A percentile compares a stretch with the other conserved stretches of the same genome.
Evolutionary conservation across 306 rosid species (phyloP).

Genomic region (Vigna unguiculata): DNA sequence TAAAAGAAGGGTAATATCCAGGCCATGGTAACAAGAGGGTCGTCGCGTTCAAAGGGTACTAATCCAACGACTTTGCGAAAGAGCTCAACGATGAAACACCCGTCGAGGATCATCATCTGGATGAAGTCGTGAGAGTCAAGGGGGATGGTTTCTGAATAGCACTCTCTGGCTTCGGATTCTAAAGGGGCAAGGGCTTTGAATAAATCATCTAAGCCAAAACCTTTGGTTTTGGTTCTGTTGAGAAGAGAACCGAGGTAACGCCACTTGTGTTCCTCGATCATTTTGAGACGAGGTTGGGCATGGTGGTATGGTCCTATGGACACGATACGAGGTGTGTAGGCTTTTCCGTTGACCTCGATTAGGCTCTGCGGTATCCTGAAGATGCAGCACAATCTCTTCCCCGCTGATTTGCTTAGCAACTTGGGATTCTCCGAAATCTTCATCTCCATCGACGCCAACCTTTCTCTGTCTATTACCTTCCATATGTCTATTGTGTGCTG

Average conservation of each 20-base stretch:
- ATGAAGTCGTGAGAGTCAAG: conserved; percentile 50
- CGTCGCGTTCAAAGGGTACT: conserved; percentile 49
- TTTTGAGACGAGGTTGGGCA: conserved; percentile 48
- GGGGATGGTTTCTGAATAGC: conserved; percentile 59
- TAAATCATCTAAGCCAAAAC: conserved; percentile 17
- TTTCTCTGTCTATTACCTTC: conserved; percentile 46
- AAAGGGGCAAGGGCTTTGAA: conserved; percentile 40
- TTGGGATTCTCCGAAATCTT: conserved; percentile 59
- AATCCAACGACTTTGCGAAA: conserved; percentile 47
- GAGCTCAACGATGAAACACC: conserved; percentile 68
- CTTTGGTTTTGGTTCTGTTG: conserved; percentile 42
- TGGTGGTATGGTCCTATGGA: conserved; percentile 77
- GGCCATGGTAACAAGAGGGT: conserved; percentile 56
- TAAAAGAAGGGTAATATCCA: conserved; percentile 62
- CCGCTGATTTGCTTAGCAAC: conserved; percentile 57
- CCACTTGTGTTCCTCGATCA: conserved; percentile 74
- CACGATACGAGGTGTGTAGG: conserved; percentile 66
- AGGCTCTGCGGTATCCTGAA: conserved; percentile 64
- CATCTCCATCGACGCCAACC: conserved; percentile 47
- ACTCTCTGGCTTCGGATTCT: conserved; percentile 58
- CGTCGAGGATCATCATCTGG: conserved; percentile 72
- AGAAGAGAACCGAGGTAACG: conserved; percentile 56
- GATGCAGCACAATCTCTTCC: conserved; percentile 60
- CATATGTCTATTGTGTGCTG: conserved; percentile 37
- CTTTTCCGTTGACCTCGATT: conserved; percentile 54